These are phyloP conservation scores for Petrea volubilis DNA, from an alignment of 257 asterid genomes.

Conservation along the genomic window DNA sequence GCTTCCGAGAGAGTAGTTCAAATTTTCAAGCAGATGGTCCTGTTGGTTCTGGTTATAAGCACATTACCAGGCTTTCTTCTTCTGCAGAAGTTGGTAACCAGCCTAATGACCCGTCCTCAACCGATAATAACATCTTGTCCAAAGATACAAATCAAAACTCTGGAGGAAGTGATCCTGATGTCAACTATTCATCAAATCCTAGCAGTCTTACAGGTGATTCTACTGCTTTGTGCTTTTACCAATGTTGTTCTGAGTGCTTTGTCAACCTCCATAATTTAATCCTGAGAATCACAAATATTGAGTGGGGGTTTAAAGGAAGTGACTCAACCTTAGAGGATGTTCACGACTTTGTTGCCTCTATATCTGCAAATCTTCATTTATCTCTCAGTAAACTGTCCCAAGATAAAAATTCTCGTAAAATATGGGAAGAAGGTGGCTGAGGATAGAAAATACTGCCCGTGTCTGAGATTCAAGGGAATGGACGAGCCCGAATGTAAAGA, in stretches of 20 bases:
- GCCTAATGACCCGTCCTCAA: conserved; percentile 21
- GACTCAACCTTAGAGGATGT: conserved; percentile 58
- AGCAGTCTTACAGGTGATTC: conserved; percentile 23
- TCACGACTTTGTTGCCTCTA: conserved; percentile 69
- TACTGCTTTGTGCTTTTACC: conserved; percentile 47
- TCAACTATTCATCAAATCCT: conserved; percentile 19
- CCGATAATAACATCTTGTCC: conserved; percentile 25
- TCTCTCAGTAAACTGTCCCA: conserved; percentile 46
- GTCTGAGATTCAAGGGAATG: conserved; percentile 19
- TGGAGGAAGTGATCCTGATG: conserved; percentile 16
- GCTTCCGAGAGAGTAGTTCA: conserved; percentile 31
- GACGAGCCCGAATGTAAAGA: conserved; percentile 17
- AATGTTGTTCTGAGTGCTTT: conserved; percentile 70
- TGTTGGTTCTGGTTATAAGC: conserved; percentile 25
- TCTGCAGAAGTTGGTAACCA: conserved; percentile 17
- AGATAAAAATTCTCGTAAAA: conserved; percentile 22
- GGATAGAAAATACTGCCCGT: conserved; percentile 20
- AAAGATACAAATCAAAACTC: conserved; percentile 27
- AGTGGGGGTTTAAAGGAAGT: conserved; percentile 42
- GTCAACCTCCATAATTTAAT: conserved; percentile 51
- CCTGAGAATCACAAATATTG: conserved; percentile 35
- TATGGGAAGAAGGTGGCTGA: conserved; percentile 17
- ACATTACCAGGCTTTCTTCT: conserved; percentile 21
- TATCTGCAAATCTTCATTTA: conserved; percentile 69
- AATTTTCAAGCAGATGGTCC: conserved; percentile 32